Evolutionary conservation across 2,329 filamentous ascomycete genomes (phyloP).

Genomic region (Penicillium sp.): DNA sequence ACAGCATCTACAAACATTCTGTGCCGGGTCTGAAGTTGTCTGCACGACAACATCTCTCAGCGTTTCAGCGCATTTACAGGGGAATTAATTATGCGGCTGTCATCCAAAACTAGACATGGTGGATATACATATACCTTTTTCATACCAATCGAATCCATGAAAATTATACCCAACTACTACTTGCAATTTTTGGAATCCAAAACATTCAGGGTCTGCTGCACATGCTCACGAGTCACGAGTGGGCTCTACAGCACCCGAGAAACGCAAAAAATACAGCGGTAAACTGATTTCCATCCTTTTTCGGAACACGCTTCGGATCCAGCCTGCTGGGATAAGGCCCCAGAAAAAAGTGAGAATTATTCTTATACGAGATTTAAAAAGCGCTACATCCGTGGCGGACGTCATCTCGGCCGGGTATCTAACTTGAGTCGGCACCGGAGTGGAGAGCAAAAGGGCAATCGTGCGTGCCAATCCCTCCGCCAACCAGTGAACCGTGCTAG

Average conservation of each 20-base stretch:
- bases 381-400: background rate
- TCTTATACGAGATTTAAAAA: background rate
- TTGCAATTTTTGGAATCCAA: background rate
- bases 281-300: background rate
- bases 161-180: background rate
- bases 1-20: slow-evolving; percentile 11
- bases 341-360: background rate
- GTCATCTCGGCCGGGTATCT: slow-evolving; percentile 12
- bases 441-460: slow-evolving; percentile 5
- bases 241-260: background rate
- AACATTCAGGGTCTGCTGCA: background rate
- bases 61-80: slow-evolving; percentile 1
- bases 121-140: slow-evolving; percentile 1
- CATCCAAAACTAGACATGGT: slow-evolving; percentile 5
- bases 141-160: background rate
- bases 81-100: slow-evolving; percentile 7
- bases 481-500: slow-evolving; percentile 8
- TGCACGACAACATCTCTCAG: background rate
- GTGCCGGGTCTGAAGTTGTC: background rate
- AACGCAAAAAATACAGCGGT: background rate
- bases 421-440: slow-evolving; percentile 1
- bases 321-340: background rate
- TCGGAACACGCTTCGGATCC: background rate
- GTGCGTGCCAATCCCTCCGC: slow-evolving; percentile 12
- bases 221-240: background rate